Evolutionary conservation across 2,329 filamentous ascomycete genomes (phyloP), one percentile per base, ranked within the genome.

Genomic region (Blumeriella jaapii): DNA sequence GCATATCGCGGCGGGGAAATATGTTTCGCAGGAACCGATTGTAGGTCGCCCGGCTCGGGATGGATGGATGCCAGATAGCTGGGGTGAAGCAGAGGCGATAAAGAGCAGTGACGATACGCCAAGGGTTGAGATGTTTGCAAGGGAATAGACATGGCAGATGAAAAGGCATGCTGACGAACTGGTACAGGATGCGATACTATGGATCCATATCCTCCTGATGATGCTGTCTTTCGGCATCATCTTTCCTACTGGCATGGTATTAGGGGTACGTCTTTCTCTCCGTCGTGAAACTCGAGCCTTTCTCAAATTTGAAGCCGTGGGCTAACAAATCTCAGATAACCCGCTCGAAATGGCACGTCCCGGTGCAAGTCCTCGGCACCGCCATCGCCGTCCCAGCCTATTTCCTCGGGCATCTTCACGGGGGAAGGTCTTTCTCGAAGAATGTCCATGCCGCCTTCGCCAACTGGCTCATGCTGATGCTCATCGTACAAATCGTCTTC

Each of bases 221-320:
- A 80, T 78, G 57, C 55, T 91, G 39, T 76, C 86, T 39, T 96
- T 93, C 66, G 91, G 91, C 42, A 68, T 98, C 49, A 73, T 96
- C 40, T 96, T 94, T 54, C 91, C 91, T 8, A 69, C 84, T 11
- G 91, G 91, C 50, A 96, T 98, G 89, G 86, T 96, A 26, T 66
- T 95, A 12, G 89, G 89, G 40, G 83, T 91, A 73, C 52, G 79
- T 63, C 34, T 33, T 24, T 16, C 14, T 29, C 10, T 20, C 18
- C 27, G 10, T 2, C n/a, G 14, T 9, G 4, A 6, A 20, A 25
- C 12, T 34, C 42, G 46, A 38, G 18, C 17, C 23, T 22, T 31
- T 13, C 42, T 29, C 56, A 93, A 80, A 87, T 98, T 40, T n/a
- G n/a, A n/a, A n/a, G n/a, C n/a, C n/a, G n/a, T n/a, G n/a, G n/a